Percentiles rank a stretch among this genome's conserved stretches.
phyloP scores from a whole-genome alignment of 2,329 filamentous ascomycete species.

The Phialophora tarda region DNA sequence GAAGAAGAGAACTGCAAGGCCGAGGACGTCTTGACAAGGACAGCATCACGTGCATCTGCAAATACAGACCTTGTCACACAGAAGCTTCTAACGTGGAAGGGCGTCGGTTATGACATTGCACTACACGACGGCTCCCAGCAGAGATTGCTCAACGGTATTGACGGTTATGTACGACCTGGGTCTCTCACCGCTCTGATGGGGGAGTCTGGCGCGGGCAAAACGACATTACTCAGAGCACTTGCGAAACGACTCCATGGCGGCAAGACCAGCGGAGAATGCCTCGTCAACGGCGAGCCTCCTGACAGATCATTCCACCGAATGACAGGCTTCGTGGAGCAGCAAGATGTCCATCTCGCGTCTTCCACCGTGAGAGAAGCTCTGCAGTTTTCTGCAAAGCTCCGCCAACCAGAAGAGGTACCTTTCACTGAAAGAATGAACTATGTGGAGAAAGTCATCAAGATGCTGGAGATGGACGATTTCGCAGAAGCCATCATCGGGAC shows the following conservation, averaged over 20 bases:
- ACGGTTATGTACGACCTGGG: neutral
- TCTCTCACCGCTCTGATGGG: neutral
- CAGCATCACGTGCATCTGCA: no score
- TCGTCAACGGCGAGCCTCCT: conserved; percentile 73
- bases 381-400: neutral
- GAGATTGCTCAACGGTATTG: neutral
- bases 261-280: conserved; percentile 72
- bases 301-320: conserved; percentile 86
- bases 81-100: no score
- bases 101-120: no score
- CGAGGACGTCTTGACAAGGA: no score
- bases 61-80: no score
- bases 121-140: neutral
- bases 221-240: neutral
- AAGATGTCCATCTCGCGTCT: conserved; percentile 64
- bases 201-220: neutral
- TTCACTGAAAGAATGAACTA: no score
- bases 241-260: neutral
- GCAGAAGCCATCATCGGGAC: no score
- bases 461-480: no score
- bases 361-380: neutral
- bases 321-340: conserved; percentile 88
- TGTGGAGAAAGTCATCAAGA: no score
- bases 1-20: no score
- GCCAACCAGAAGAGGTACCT: no score